Conservation (phyloP, 1,284 basidiomycete species). For the Trichosporon faecale region DNA sequence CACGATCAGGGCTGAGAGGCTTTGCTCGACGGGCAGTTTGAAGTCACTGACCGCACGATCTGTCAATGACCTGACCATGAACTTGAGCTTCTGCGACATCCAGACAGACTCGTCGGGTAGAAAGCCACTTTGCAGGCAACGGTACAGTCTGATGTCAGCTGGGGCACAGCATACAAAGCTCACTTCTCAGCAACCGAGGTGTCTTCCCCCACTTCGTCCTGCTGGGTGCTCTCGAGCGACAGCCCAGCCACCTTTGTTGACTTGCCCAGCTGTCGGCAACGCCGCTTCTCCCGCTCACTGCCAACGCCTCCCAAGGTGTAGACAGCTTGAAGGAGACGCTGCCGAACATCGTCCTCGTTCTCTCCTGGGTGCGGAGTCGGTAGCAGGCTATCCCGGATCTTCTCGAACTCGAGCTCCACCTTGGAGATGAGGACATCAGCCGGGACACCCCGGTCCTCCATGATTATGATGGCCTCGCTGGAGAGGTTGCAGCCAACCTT, state of each 20-base stretch:
- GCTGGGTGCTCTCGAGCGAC: neutral
- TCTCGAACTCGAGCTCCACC: slow-evolving; percentile 26
- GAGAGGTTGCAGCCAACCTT: slow-evolving; percentile 31
- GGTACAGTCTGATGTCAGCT: slow-evolving; percentile 16
- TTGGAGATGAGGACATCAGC: slow-evolving; percentile 26
- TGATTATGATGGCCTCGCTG: slow-evolving; percentile 34
- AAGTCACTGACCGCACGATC: slow-evolving; percentile 28
- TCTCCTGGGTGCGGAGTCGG: slow-evolving; percentile 25
- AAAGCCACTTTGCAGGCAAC: slow-evolving; percentile 26
- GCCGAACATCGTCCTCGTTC: slow-evolving; percentile 22
- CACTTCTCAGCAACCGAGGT: slow-evolving; percentile 34
- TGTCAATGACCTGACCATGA: slow-evolving; percentile 26
- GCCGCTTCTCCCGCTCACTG: slow-evolving; percentile 30
- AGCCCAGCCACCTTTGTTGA: slow-evolving; percentile 35
- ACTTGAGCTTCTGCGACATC: slow-evolving; percentile 30
- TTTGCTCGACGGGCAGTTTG: slow-evolving; percentile 33
- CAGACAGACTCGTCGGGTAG: slow-evolving; percentile 18
- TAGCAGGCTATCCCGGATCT: slow-evolving; percentile 24
- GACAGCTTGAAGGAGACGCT: slow-evolving; percentile 24
- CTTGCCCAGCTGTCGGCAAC: slow-evolving; percentile 17
- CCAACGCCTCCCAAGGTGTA: slow-evolving; percentile 36
- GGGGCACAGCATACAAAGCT: neutral
- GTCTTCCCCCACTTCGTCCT: slow-evolving; percentile 14
- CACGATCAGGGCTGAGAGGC: slow-evolving; percentile 40
- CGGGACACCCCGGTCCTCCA: slow-evolving; percentile 37